Base-by-base conservation (phyloP, 2,329 filamentous ascomycete species). In the Xylaria sp. region DNA sequence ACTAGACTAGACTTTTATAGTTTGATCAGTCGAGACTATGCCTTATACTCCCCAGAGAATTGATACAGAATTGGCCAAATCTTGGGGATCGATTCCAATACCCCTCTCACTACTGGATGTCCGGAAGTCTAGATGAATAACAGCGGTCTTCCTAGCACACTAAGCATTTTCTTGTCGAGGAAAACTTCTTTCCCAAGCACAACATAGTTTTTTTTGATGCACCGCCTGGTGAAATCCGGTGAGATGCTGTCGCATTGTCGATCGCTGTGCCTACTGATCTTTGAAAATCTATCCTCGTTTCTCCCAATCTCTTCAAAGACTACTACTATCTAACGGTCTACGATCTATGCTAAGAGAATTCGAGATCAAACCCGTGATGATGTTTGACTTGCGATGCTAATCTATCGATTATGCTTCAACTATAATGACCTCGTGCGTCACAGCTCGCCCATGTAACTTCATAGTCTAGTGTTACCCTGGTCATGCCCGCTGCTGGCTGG, bases 141-240 rank as follows among this genome's bases (percentile, higher is more conserved):
- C 25, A 41, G 61, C 36, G 58, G 45, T 23, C 50, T 61, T 41
- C 36, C 41, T 23, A 18, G 36, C 50, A 25, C 32, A 57, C 32
- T 7, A 39, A 55, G 2, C 15, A 32, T 28, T 32, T 32, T 39
- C 30, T 34, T 34, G 20, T 60, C 25, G 18, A 23, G 20, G 13
- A 63, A 60, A 39, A 9, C 34, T 50, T 64, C 25, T 57, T 63
- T 2, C 5, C 43, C 28, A 25, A 23, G 7, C 45, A 18, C 3
- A 39, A 25, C 12, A n/a, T 12, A 32, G 15, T 43, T 48, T 18
- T 4, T 10, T 56, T 7, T 2, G 9, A 64, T 32, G 34, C 45
- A 46, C 34, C 43, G 28, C 50, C 60, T 50, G 4, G 23, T 23
- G 12, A 60, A 43, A 39, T 30, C 10, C 25, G 36, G 45, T 3